These are phyloP conservation scores for Leonotis leonurus DNA, from an alignment of 257 asterid species.

Conservation along the genomic window DNA sequence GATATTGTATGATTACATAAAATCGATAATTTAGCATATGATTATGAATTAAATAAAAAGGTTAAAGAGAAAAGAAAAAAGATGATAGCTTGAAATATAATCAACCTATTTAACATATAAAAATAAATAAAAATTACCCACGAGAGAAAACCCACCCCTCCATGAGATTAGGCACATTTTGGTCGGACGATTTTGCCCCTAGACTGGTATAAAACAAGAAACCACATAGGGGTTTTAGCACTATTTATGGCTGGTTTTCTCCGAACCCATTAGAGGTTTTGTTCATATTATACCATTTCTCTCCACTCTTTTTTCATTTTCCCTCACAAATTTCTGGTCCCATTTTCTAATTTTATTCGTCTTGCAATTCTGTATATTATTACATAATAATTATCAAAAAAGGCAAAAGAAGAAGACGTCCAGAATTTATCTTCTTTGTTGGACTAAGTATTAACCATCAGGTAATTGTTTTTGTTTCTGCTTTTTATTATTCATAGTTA, in stretches of 20 bases:
- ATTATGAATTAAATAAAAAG: too few species aligned
- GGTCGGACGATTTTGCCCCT: constrained; percentile 22
- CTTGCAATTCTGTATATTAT: background rate
- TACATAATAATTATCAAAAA: background rate
- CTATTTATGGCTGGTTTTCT: background rate
- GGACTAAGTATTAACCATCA: constrained; percentile 15
- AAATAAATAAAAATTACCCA: too few species aligned
- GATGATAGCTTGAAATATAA: too few species aligned
- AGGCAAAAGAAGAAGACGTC: constrained; percentile 6
- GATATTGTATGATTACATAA: too few species aligned
- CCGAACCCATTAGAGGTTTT: too few species aligned
- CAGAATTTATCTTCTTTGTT: constrained; percentile 5
- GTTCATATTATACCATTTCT: background rate
- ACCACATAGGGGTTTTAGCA: constrained; percentile 28
- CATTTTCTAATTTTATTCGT: constrained; percentile 13
- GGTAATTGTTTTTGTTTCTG: constrained; percentile 19
- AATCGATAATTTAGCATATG: too few species aligned
- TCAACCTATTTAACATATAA: background rate
- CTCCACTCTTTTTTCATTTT: background rate
- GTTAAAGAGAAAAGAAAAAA: too few species aligned
- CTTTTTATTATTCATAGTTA: background rate
- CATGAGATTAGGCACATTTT: constrained; percentile 3
- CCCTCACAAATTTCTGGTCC: background rate
- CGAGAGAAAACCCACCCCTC: constrained; percentile 19
- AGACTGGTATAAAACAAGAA: constrained; percentile 4